phyloP scores from a whole-genome alignment of 192 early-diverging fungal species.

The Jimgerdemannia lactiflua region DNA sequence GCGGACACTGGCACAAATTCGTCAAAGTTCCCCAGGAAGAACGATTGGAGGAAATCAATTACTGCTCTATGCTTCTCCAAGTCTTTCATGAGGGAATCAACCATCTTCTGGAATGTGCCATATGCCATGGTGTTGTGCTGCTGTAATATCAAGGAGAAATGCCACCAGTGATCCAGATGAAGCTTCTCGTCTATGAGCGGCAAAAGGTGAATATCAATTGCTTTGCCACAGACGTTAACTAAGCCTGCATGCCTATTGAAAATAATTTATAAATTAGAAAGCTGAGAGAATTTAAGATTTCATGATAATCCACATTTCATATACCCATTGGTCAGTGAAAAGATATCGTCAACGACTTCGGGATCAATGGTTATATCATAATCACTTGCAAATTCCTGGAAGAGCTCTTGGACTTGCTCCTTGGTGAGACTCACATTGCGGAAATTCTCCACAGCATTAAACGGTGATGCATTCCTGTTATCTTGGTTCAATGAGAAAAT shows the following conservation, averaged over 20 bases:
- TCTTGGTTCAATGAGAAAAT: slow-evolving; percentile 20
- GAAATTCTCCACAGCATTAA: slow-evolving; percentile 21
- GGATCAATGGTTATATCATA: slow-evolving; percentile 13
- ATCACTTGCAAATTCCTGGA: slow-evolving; percentile 19
- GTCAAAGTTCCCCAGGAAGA: slow-evolving; percentile 7
- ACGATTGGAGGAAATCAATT: slow-evolving; percentile 2
- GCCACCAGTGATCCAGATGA: slow-evolving; percentile 2
- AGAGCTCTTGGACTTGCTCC: slow-evolving; percentile 25
- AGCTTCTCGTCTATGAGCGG: background rate
- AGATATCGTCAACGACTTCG: slow-evolving; percentile 26
- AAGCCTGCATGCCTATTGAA: slow-evolving; percentile 9
- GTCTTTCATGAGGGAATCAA: slow-evolving; percentile 1
- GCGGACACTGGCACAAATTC: too few relatives aligned
- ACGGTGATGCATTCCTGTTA: slow-evolving; percentile 12
- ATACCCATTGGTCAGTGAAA: slow-evolving; percentile 21
- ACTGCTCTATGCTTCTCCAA: background rate
- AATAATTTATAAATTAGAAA: slow-evolving; percentile 2
- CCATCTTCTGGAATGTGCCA: slow-evolving; percentile 10
- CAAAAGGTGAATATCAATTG: background rate
- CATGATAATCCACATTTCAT: slow-evolving; percentile 1
- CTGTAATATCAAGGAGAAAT: background rate
- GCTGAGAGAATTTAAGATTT: slow-evolving; percentile 8
- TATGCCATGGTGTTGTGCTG: background rate
- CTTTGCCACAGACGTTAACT: slow-evolving; percentile 3
- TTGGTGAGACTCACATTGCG: slow-evolving; percentile 21